These are phyloP conservation scores for Pichia manshurica DNA, from an alignment of 805 yeast genomes.

Conservation along the genomic window DNA sequence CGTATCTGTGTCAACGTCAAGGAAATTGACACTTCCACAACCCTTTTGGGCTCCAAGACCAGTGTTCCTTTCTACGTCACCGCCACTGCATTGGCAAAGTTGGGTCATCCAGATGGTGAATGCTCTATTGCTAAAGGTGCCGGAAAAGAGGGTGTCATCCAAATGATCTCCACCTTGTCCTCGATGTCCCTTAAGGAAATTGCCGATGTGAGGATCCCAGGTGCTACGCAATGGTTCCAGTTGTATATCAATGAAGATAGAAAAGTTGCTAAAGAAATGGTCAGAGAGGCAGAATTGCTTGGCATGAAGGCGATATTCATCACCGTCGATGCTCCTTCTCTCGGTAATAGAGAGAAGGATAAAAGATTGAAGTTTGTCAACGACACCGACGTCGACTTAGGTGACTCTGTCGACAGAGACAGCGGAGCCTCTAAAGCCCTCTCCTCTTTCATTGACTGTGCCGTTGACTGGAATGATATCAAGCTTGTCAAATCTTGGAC, in stretches of 20 bases:
- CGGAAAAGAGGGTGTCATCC: conserved; percentile 62
- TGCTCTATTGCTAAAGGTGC: conserved; percentile 80
- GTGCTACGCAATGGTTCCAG: conserved; percentile 85
- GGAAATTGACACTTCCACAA: conserved; percentile 62
- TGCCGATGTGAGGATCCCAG: conserved; percentile 56
- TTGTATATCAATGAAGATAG: conserved; percentile 78
- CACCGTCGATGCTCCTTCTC: conserved; percentile 89
- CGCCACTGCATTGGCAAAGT: conserved; percentile 88
- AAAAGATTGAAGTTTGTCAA: conserved; percentile 28
- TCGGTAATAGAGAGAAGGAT: conserved; percentile 82
- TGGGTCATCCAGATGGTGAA: conserved; percentile 94
- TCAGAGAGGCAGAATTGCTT: conserved; percentile 64
- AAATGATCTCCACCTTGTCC: conserved; percentile 91
- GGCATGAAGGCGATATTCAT: conserved; percentile 81
- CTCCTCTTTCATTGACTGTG: conserved; percentile 75
- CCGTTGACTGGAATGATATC: conserved; percentile 61
- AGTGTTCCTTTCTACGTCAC: conserved; percentile 80
- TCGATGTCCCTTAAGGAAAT: conserved; percentile 86
- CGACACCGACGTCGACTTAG: conserved; percentile 42
- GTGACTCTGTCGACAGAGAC: conserved; percentile 49
- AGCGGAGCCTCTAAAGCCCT: conserved; percentile 87
- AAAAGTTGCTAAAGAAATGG: conserved; percentile 50
- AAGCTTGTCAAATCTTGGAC: conserved; percentile 50
- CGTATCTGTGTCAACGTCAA: conserved; percentile 73
- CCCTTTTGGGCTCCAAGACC: conserved; percentile 65